phyloP scores from a whole-genome alignment of 805 yeast genomes.

The Yarrowia sp. region DNA sequence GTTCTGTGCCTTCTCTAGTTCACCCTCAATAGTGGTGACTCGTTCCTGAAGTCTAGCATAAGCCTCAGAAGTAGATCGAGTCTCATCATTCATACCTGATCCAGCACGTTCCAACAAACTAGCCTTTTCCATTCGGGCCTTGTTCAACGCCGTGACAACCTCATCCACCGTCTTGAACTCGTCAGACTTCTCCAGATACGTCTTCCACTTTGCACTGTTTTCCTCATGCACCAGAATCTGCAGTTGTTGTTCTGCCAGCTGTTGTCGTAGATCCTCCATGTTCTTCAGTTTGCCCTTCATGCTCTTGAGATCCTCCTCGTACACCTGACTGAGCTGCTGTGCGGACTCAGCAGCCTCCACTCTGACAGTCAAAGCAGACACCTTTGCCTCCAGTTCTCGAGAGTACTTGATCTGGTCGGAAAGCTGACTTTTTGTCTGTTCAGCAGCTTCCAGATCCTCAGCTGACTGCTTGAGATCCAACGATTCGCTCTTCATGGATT shows the following conservation, averaged over 20 bases:
- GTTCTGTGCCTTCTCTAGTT: slow-evolving; percentile 36
- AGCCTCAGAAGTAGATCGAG: slow-evolving; percentile 37
- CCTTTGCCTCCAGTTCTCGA: slow-evolving; percentile 51
- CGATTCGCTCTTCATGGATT: not conserved
- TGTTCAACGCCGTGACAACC: slow-evolving; percentile 42
- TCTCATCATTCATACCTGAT: not conserved
- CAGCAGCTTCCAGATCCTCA: slow-evolving; percentile 29
- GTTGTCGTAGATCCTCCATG: slow-evolving; percentile 47
- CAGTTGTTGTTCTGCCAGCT: slow-evolving; percentile 49
- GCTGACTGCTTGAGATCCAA: slow-evolving; percentile 9
- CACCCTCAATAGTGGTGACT: slow-evolving; percentile 35
- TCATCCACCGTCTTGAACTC: slow-evolving; percentile 45
- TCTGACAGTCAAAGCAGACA: slow-evolving; percentile 52
- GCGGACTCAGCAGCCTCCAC: slow-evolving; percentile 50
- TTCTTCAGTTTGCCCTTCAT: slow-evolving; percentile 43
- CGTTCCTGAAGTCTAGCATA: slow-evolving; percentile 29
- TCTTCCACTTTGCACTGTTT: slow-evolving; percentile 49
- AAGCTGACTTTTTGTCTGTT: slow-evolving; percentile 33
- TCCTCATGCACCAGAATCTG: slow-evolving; percentile 50
- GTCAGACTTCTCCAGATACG: slow-evolving; percentile 43
- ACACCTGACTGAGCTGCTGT: slow-evolving; percentile 48
- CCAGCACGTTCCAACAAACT: slow-evolving; percentile 38
- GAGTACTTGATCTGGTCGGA: slow-evolving; percentile 47
- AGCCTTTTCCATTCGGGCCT: slow-evolving; percentile 39
- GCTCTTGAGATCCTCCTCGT: slow-evolving; percentile 54